A percentile compares a stretch with the other conserved stretches of the same genome.
Evolutionary conservation across 371 early-diverging fungal species (phyloP).

Genomic region (Apophysomyces variabilis): DNA sequence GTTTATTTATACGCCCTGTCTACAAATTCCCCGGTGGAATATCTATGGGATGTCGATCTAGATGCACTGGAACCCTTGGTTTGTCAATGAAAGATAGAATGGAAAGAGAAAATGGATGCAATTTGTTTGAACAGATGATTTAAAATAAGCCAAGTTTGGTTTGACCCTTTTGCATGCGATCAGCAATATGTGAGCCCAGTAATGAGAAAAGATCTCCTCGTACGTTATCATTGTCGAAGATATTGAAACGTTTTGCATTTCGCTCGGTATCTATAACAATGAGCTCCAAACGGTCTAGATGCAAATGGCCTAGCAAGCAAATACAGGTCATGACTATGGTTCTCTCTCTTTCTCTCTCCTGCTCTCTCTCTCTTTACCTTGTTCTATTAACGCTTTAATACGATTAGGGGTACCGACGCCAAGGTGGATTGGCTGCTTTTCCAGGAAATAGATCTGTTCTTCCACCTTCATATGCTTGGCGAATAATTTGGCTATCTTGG

Average conservation of each 20-base stretch:
- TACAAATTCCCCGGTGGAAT: no score
- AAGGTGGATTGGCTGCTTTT: constrained; percentile 64
- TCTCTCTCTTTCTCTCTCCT: neutral
- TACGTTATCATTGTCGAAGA: constrained; percentile 79
- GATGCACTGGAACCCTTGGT: no score
- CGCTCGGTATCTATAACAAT: constrained; percentile 75
- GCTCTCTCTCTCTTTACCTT: constrained; percentile 36
- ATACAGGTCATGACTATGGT: neutral
- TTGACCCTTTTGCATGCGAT: constrained; percentile 40
- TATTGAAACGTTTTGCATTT: constrained; percentile 78
- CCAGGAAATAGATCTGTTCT: constrained; percentile 70
- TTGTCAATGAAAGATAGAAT: neutral
- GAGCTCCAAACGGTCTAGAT: constrained; percentile 67
- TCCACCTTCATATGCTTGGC: constrained; percentile 84
- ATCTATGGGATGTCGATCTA: no score
- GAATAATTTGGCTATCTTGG: constrained; percentile 81
- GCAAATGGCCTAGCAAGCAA: constrained; percentile 51
- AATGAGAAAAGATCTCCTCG: constrained; percentile 68
- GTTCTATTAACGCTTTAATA: constrained; percentile 67
- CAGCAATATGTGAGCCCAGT: constrained; percentile 35
- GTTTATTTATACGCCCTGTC: no score
- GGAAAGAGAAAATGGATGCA: neutral
- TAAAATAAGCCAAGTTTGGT: constrained; percentile 49
- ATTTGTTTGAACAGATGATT: constrained; percentile 7
- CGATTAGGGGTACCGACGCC: constrained; percentile 89